Conservation (phyloP, 495 filamentous ascomycete species). For the Penicillium crystallinum region DNA sequence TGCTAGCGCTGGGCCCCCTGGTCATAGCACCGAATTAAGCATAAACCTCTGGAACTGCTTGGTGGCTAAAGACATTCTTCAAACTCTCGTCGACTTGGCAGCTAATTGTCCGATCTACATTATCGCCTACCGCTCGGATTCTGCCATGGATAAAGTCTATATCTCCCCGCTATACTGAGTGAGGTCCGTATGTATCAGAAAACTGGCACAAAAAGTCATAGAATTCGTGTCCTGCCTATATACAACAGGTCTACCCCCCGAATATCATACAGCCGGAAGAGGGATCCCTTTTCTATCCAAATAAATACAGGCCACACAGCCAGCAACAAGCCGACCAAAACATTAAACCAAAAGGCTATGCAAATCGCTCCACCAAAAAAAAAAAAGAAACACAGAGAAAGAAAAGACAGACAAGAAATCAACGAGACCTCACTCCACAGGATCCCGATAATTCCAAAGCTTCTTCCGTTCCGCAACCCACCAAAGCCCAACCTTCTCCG, state of each 20-base stretch:
- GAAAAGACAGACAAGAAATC: not conserved
- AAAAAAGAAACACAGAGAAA: not conserved
- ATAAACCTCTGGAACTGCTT: not conserved
- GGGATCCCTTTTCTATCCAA: not conserved
- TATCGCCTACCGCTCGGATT: not conserved
- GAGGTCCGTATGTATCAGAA: no score
- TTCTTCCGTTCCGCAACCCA: slow-evolving; percentile 32
- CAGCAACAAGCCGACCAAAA: not conserved
- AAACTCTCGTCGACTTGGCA: no score
- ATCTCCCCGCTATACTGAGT: no score
- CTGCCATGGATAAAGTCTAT: not conserved
- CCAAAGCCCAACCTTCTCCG: slow-evolving; percentile 34
- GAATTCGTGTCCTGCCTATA: not conserved
- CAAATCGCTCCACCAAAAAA: not conserved
- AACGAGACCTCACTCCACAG: not conserved
- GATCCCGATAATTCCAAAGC: slow-evolving; percentile 27
- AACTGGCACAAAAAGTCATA: not conserved
- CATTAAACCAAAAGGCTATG: not conserved
- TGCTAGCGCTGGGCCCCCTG: not conserved
- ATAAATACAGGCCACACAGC: not conserved
- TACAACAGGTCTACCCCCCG: not conserved
- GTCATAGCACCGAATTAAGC: not conserved
- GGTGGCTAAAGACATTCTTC: not conserved
- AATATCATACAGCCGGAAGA: not conserved
- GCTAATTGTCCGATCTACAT: not conserved